phyloP scores from a whole-genome alignment of 2,329 filamentous ascomycete genomes.

The Epichloe sylvatica region DNA sequence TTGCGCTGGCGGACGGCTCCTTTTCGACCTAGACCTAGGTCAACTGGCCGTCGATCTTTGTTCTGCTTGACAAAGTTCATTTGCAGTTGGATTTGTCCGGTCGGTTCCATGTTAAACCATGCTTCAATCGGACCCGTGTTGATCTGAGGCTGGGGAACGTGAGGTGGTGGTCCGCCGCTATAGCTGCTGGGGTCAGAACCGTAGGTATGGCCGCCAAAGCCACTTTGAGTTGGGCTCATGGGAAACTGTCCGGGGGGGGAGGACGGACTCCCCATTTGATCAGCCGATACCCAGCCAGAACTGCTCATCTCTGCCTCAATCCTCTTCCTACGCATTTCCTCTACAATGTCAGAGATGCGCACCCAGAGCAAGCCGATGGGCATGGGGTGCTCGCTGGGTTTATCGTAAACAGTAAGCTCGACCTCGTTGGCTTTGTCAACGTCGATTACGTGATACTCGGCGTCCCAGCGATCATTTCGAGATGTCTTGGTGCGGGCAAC shows the following conservation, averaged over 20 bases:
- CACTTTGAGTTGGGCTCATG: constrained; percentile 33
- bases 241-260: constrained; percentile 40
- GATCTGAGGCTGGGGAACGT: constrained; percentile 33
- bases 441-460: constrained; percentile 80
- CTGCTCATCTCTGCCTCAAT: constrained; percentile 92
- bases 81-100: constrained; percentile 80
- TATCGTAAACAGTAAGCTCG: constrained; percentile 94
- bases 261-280: constrained; percentile 62
- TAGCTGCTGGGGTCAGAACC: constrained; percentile 12
- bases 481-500: constrained; percentile 78
- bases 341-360: constrained; percentile 88
- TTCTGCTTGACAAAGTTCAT: constrained; percentile 87
- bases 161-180: constrained; percentile 17
- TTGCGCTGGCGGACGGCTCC: constrained; percentile 95
- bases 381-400: constrained; percentile 75
- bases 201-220: constrained; percentile 30
- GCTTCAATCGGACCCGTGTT: constrained; percentile 61
- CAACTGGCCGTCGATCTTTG: constrained; percentile 68
- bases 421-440: constrained; percentile 99
- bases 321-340: constrained; percentile 93
- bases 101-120: constrained; percentile 94
- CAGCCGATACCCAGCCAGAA: constrained; percentile 92
- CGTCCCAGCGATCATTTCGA: constrained; percentile 78
- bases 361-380: constrained; percentile 96
- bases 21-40: constrained; percentile 84